Percentiles rank a stretch among this genome's conserved stretches.
Evolutionary conservation across 345 rosid genomes (phyloP).

Genomic region (Melastoma malabathricum): DNA sequence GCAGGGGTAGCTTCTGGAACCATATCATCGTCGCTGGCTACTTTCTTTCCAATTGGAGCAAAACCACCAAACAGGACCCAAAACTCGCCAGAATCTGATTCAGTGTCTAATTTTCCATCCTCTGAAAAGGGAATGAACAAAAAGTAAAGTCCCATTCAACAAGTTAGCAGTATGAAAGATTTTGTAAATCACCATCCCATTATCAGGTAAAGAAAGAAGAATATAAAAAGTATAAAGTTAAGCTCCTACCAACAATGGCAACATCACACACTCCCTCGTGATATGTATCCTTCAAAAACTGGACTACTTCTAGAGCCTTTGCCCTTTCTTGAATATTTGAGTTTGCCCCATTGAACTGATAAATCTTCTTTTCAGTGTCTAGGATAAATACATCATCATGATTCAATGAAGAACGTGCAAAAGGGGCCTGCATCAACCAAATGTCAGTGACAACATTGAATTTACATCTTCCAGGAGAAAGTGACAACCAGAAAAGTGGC

Average conservation of each 20-base stretch:
- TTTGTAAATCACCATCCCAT: neutral
- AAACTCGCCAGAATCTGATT: slow-evolving; percentile 86
- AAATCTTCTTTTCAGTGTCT: slow-evolving; percentile 67
- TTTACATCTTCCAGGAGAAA: slow-evolving; percentile 8
- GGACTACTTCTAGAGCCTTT: slow-evolving; percentile 87
- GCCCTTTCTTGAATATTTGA: slow-evolving; percentile 97
- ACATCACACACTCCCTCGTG: slow-evolving; percentile 69
- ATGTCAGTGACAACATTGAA: slow-evolving; percentile 9
- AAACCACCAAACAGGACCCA: slow-evolving; percentile 96
- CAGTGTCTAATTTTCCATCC: slow-evolving; percentile 86
- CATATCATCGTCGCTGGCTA: slow-evolving; percentile 59
- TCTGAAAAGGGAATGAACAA: slow-evolving; percentile 29
- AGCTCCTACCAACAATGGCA: slow-evolving; percentile 60
- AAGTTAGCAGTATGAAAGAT: neutral
- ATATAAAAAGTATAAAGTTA: neutral
- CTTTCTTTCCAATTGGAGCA: slow-evolving; percentile 81
- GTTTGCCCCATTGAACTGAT: slow-evolving; percentile 96
- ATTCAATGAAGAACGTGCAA: slow-evolving; percentile 86
- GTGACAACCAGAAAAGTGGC: slow-evolving; percentile 3
- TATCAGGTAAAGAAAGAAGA: neutral
- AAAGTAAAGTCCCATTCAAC: slow-evolving; percentile 10
- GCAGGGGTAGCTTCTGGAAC: slow-evolving; percentile 56
- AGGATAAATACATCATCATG: slow-evolving; percentile 97
- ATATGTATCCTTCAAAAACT: slow-evolving; percentile 77
- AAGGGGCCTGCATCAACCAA: slow-evolving; percentile 54